Evolutionary conservation across 2,329 filamentous ascomycete species (phyloP).

Genomic region (Penicillium sp.): DNA sequence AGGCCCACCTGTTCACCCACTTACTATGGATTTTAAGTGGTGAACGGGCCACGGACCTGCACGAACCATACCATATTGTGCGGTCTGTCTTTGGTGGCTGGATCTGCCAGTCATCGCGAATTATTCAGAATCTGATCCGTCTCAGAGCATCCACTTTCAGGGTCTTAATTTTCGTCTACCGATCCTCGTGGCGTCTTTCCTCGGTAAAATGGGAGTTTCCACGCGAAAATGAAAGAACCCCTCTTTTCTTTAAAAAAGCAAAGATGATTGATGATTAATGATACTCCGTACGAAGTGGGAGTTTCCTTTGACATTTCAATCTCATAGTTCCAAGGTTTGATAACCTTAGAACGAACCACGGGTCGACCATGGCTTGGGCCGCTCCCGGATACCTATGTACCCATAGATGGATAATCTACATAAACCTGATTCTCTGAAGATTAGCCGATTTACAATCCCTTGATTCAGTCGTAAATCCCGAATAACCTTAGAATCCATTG

Average conservation of each 20-base stretch:
- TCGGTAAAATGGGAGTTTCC: neutral
- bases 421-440: neutral
- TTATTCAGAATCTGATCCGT: constrained; percentile 19
- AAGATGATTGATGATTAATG: neutral
- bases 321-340: too few relatives aligned
- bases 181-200: constrained; percentile 4
- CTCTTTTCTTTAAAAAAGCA: neutral
- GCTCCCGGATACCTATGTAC: neutral
- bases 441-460: neutral
- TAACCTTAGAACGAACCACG: constrained; percentile 10
- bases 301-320: neutral
- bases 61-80: constrained; percentile 16
- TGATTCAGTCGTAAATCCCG: neutral
- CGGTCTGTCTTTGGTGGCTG: constrained; percentile 12
- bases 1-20: constrained; percentile 25
- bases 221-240: neutral
- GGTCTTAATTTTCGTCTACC: neutral
- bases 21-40: constrained; percentile 15
- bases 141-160: neutral
- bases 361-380: neutral
- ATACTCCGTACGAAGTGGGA: too few relatives aligned
- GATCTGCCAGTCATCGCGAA: constrained; percentile 17
- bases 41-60: constrained; percentile 14
- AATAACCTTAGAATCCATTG: neutral
- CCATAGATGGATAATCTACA: neutral